Conservation (phyloP, 148 eudicot species). For the Rhododendron ovatum region DNA sequence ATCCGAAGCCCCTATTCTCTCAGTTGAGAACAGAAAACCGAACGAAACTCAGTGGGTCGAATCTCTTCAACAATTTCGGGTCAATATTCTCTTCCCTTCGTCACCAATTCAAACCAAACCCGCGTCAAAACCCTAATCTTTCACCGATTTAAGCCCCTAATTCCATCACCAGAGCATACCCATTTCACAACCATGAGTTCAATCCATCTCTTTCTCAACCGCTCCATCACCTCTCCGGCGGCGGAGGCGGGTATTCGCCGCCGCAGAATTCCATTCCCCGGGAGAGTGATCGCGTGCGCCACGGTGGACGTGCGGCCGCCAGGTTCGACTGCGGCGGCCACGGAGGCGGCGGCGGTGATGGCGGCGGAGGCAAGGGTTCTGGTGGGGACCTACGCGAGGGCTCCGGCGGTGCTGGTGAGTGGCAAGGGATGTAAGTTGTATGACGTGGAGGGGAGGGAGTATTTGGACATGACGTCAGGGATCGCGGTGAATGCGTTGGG, state of each 20-base stretch:
- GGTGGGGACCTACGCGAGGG: constrained; percentile 71
- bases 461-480: constrained; percentile 80
- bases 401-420: constrained; percentile 60
- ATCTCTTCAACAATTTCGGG: background rate
- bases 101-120: too few species aligned
- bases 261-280: background rate
- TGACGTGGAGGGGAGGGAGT: constrained; percentile 75
- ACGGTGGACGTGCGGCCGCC: constrained; percentile 28
- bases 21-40: background rate
- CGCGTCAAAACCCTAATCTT: background rate
- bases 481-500: constrained; percentile 93
- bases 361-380: constrained; percentile 53
- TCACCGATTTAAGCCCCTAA: background rate
- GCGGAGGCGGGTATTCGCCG: constrained; percentile 23
- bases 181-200: constrained; percentile 24
- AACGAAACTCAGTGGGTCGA: background rate
- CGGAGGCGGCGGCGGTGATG: constrained; percentile 29
- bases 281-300: constrained; percentile 21
- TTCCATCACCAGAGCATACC: background rate
- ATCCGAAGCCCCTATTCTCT: background rate
- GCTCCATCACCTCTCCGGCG: constrained; percentile 14
- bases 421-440: constrained; percentile 81
- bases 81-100: background rate
- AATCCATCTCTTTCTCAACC: constrained; percentile 18
- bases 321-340: background rate